Percentiles rank a stretch among this genome's conserved stretches.
Conservation (phyloP, 352 stramenopile genomes). For the Phytophthora multivora region DNA sequence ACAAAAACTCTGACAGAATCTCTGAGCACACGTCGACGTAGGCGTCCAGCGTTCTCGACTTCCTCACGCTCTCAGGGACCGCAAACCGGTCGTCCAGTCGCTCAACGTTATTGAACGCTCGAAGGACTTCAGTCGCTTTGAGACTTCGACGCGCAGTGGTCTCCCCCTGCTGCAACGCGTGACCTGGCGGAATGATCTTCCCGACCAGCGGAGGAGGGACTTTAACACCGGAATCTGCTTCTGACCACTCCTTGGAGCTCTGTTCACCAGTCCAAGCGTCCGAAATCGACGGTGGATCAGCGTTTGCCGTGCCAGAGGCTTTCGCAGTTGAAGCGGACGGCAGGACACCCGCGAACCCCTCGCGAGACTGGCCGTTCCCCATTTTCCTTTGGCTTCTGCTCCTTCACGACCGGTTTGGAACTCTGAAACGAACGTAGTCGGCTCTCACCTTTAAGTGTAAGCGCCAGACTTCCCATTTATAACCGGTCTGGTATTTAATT, state of each 20-base stretch:
- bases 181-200: constrained; percentile 24
- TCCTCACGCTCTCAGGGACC: constrained; percentile 69
- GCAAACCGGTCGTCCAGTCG: constrained; percentile 28
- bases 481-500: background rate
- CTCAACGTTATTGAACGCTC: constrained; percentile 11
- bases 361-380: constrained; percentile 37
- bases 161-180: constrained; percentile 28
- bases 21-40: constrained; percentile 62
- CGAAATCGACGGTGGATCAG: constrained; percentile 14
- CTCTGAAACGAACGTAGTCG: constrained; percentile 21
- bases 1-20: constrained; percentile 58
- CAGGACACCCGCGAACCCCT: constrained; percentile 38
- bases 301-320: constrained; percentile 7
- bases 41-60: constrained; percentile 41
- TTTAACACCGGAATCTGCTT: constrained; percentile 1
- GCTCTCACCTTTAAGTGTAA: background rate
- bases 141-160: constrained; percentile 5
- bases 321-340: constrained; percentile 21
- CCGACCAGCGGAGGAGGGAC: constrained; percentile 1
- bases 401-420: background rate
- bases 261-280: constrained; percentile 18
- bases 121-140: constrained; percentile 8
- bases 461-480: constrained; percentile 7
- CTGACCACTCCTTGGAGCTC: background rate
- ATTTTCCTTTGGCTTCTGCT: constrained; percentile 13